Percentiles rank a stretch among this genome's conserved stretches.
Conservation (phyloP, 176 grass and related monocot species). For the Elymus sibiricus region DNA sequence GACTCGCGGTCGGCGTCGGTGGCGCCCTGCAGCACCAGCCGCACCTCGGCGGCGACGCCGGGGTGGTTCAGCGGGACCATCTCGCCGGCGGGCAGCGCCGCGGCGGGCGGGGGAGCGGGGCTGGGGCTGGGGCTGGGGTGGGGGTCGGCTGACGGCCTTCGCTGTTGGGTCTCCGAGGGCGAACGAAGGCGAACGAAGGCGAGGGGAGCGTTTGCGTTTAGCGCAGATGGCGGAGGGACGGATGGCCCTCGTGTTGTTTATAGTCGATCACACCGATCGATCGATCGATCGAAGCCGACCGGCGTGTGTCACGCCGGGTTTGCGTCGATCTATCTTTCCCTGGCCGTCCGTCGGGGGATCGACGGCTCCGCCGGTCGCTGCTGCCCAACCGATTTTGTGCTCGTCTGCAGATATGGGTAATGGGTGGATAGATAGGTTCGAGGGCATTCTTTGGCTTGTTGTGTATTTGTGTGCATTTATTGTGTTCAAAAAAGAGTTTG, state of each 20-base stretch:
- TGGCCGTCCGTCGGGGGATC: not conserved
- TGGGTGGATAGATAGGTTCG: too few species aligned
- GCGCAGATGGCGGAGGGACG: not conserved
- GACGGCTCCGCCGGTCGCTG: not conserved
- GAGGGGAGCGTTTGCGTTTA: not conserved
- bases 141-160: not conserved
- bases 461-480: not conserved
- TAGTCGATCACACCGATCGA: not conserved
- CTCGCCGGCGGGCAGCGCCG: constrained; percentile 17
- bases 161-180: not conserved
- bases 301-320: not conserved
- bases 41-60: constrained; percentile 42
- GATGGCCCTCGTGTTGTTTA: not conserved
- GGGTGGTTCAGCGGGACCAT: constrained; percentile 44
- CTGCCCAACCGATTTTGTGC: not conserved
- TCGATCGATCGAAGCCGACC: not conserved
- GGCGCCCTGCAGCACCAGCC: constrained; percentile 48
- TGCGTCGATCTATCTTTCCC: not conserved
- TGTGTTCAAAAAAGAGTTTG: not conserved
- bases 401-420: not conserved
- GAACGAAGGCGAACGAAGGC: not conserved
- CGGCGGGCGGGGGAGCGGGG: not conserved
- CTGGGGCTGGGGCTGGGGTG: not conserved
- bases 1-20: constrained; percentile 45
- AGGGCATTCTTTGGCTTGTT: too few species aligned